Evolutionary conservation across 139 green algal species (phyloP).

Genomic region (Mychonastes homosphaera): DNA sequence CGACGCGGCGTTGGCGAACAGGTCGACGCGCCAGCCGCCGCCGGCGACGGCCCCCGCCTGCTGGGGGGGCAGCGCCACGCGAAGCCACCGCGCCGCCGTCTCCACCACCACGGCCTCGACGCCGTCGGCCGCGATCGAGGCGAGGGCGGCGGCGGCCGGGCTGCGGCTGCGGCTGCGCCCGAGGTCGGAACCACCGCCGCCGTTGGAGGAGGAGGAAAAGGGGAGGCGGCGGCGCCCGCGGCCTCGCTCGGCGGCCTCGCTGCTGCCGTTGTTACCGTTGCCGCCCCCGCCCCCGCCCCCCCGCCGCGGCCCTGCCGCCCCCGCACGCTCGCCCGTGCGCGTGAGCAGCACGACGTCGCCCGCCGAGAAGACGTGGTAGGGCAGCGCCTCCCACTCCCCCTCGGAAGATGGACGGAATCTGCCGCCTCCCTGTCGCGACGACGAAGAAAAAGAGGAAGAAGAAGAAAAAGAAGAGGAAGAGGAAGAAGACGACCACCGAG

Average conservation of each 20-base stretch:
- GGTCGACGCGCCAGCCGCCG: conserved; percentile 36
- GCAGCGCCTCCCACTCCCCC: conserved; percentile 29
- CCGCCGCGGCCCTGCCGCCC: neutral
- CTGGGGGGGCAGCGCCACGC: conserved; percentile 25
- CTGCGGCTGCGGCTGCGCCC: neutral
- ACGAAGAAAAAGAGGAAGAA: too few relatives aligned
- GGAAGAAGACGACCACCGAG: too few relatives aligned
- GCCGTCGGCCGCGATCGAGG: conserved; percentile 6
- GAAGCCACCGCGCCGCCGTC: conserved; percentile 33
- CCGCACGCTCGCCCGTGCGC: conserved; percentile 4
- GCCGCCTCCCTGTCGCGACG: too few relatives aligned
- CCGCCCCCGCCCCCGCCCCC: neutral
- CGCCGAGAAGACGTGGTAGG: conserved; percentile 34
- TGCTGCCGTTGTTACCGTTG: neutral
- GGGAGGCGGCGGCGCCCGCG: too few relatives aligned
- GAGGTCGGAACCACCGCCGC: neutral
- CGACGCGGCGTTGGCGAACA: conserved; percentile 28
- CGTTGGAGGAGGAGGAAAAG: too few relatives aligned
- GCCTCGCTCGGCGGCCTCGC: neutral
- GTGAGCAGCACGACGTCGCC: conserved; percentile 34
- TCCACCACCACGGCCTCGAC: conserved; percentile 38
- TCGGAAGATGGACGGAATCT: too few relatives aligned
- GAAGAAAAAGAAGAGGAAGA: too few relatives aligned
- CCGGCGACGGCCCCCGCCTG: conserved; percentile 15
- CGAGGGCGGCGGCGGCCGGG: neutral